These are phyloP conservation scores for Baudoinia panamericana DNA, from an alignment of 495 filamentous ascomycete genomes.

Conservation along the genomic window DNA sequence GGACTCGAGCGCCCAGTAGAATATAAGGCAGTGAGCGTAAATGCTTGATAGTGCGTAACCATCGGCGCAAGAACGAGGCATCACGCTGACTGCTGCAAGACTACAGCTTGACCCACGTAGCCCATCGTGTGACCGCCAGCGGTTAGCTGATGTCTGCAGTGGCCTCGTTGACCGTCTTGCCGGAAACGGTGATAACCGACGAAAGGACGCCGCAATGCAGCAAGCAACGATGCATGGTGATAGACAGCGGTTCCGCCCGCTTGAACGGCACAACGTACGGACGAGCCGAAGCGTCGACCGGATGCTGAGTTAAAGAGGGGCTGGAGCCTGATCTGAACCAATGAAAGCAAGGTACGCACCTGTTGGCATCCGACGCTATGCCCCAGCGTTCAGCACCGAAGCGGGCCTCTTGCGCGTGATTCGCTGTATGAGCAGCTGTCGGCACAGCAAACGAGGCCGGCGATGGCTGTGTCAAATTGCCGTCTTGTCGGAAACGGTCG, in stretches of 20 bases:
- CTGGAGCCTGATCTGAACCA: conserved; percentile 18
- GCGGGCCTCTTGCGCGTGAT: conserved; percentile 13
- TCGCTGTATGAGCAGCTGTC: conserved; percentile 11
- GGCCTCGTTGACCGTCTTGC: no score
- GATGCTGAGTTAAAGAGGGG: conserved; percentile 22
- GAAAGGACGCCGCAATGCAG: no score
- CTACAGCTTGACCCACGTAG: conserved; percentile 22
- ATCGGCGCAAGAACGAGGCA: conserved; percentile 18
- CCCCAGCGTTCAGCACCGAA: conserved; percentile 22
- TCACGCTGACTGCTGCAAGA: conserved; percentile 20
- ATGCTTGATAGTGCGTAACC: conserved; percentile 23
- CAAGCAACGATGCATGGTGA: no score
- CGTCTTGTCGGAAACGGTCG: conserved; percentile 26
- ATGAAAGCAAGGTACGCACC: conserved; percentile 23
- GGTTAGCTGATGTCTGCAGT: no score
- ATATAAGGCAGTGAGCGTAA: not conserved
- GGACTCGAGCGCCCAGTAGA: not conserved
- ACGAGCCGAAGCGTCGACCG: conserved; percentile 26
- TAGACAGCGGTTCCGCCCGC: no score
- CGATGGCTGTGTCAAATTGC: conserved; percentile 18
- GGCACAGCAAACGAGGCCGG: conserved; percentile 7
- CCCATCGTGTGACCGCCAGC: conserved; percentile 22
- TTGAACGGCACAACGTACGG: no score
- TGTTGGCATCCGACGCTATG: conserved; percentile 23
- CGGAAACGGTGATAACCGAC: no score